Evolutionary conservation across 768 basidiomycete species (phyloP).

Genomic region (Leccinum truebloodii): DNA sequence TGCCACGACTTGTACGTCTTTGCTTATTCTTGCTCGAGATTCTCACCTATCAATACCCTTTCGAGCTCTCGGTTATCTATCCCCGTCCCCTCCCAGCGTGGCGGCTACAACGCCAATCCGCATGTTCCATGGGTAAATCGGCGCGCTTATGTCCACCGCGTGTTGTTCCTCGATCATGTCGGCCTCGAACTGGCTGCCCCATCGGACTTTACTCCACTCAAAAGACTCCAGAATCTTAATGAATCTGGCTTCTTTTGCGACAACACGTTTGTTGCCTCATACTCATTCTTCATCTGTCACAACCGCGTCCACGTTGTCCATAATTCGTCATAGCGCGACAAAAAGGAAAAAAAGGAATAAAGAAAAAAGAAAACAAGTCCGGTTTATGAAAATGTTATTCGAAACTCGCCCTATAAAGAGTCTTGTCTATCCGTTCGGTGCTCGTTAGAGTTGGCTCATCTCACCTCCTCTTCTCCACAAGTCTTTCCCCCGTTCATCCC

Average conservation of each 20-base stretch:
- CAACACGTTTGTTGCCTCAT: slow-evolving; percentile 70
- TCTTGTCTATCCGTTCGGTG: slow-evolving; percentile 12
- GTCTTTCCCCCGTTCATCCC: slow-evolving; percentile 16
- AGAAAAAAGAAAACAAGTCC: slow-evolving; percentile 40
- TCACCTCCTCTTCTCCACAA: slow-evolving; percentile 35
- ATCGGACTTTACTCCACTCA: slow-evolving; percentile 73
- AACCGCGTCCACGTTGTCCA: slow-evolving; percentile 75
- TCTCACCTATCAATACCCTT: slow-evolving; percentile 26
- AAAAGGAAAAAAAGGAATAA: slow-evolving; percentile 33
- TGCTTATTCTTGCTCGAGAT: slow-evolving; percentile 26
- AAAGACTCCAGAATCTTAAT: slow-evolving; percentile 55
- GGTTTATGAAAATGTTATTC: slow-evolving; percentile 47
- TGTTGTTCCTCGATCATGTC: slow-evolving; percentile 70
- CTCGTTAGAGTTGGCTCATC: slow-evolving; percentile 26
- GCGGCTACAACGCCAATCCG: slow-evolving; percentile 32
- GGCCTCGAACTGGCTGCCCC: slow-evolving; percentile 51
- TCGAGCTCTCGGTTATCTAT: slow-evolving; percentile 30
- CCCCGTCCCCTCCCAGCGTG: slow-evolving; percentile 24
- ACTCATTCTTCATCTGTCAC: slow-evolving; percentile 70
- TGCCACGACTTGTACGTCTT: slow-evolving; percentile 35
- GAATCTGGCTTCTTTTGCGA: slow-evolving; percentile 64
- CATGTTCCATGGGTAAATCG: slow-evolving; percentile 43
- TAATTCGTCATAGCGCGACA: slow-evolving; percentile 50
- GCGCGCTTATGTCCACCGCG: slow-evolving; percentile 58
- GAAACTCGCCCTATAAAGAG: slow-evolving; percentile 58